Base-by-base conservation (phyloP, 352 stramenopile species). In the Phytophthora quininea region DNA sequence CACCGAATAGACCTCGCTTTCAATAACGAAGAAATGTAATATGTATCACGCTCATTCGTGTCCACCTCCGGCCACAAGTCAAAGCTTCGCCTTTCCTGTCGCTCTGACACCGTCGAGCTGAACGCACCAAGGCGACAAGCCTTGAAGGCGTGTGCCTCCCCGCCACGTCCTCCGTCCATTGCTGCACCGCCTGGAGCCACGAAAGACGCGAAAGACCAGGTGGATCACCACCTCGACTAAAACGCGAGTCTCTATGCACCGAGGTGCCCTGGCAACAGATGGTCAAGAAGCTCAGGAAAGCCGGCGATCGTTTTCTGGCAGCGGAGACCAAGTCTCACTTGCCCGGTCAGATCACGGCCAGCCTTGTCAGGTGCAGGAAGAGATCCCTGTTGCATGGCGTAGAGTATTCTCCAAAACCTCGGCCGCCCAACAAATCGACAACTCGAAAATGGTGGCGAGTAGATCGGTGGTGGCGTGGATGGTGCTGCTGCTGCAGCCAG, bases 221-320 rank as follows among this genome's bases (percentile, higher is more conserved):
- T 69, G 61, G 61, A 24, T 19, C 24, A 29, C 43, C 14, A 49
- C 24, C 12, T 62, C 61, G 54, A 69, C 54, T 60, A 59, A 58
- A 43, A 53, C 48, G 40, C 49, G 60, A 61, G 51, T 56, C 33
- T 47, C 31, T 46, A 15, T 54, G 56, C 24, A n/a, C 30, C 10
- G 33, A 6, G 24, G 42, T 50, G 9, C 51, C 60, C 52, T 31
- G 32, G 32, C 2, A 24, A 32, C 61, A 68, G 61, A 32, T 51
- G 59, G 56, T n/a, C 33, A 14, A 7, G 37, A 24, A 24, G 7
- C 53, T 32, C 32, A 38, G 40, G 35, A 45, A 58, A 60, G 33
- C 57, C 35, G n/a, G 35, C 3, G 52, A 67, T 67, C 60, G 62
- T 67, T 67, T 67, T 37, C 51, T 47, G 12, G 35, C 53, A 27